Base-by-base conservation (phyloP, 177 flowering plant genomes). In the Tripterygium wilfordii region DNA sequence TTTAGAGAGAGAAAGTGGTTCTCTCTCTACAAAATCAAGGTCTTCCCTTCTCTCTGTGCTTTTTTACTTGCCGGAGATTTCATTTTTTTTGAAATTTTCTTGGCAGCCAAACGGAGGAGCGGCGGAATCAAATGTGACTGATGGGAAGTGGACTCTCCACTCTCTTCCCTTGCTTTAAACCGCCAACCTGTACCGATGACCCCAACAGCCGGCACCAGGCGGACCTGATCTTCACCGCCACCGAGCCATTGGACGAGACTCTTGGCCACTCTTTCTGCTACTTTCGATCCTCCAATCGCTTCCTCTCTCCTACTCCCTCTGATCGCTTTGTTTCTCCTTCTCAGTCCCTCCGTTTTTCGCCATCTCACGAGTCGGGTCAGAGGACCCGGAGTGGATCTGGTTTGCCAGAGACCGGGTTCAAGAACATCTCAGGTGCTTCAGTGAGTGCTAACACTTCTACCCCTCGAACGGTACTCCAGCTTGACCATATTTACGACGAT, bases 261-360 rank as follows among this genome's bases (percentile, higher is more conserved):
- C 88, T 90, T 48, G 99, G 99, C 42, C 99, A 90, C 66, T 90
- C 97, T 22, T 94, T 90, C 73, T 85, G 95, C 69, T 94, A 94
- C 79, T 85, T 87, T 17, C 85, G 85, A 12, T 79, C 90, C 4
- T 83, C 95, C 0, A 75, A 80, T 26, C 77, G 86, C 15, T 82
- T 83, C 51, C 57, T 74, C 46, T 83, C 94, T 17, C 89, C 97
- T 1, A 60, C 79, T 9, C 67, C 68, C 48, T 85, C 95, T 57
- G 86, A 71, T 67, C 90, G 88, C 31, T 82, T 80, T 40, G 65
- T 87, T 21, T 85, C 95, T 1, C 95, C 95, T 5, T 45, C 85
- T 16, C 59, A 61, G 36, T 78, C 95, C 14, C 76, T 75, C 63
- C 83, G 81, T 2, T 74, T 83, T 58, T 60, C 79, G 12, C 77